Percentiles rank a stretch among this genome's conserved stretches.
These are phyloP conservation scores for Coniochaeta sp. DNA, from an alignment of 2,329 filamentous ascomycete genomes.

Conservation along the genomic window DNA sequence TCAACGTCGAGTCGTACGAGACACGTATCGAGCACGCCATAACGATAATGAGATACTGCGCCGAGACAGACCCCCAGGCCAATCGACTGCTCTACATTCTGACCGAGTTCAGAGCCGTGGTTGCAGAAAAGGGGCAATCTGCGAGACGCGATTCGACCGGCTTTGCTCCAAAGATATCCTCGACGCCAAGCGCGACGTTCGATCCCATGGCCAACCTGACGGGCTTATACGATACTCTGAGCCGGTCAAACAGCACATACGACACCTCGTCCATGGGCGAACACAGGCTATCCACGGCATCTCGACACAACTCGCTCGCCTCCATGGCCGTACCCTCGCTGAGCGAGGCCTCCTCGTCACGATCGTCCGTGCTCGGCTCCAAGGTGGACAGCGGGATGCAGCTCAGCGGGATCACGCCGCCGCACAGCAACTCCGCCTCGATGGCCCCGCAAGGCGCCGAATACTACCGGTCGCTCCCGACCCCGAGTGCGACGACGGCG, in stretches of 20 bases:
- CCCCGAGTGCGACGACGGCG: constrained; percentile 7
- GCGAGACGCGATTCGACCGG: constrained; percentile 8
- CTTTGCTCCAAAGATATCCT: constrained; percentile 10
- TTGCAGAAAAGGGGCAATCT: constrained; percentile 17
- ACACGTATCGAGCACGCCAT: constrained; percentile 34
- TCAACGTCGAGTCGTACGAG: constrained; percentile 27
- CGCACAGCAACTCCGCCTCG: neutral
- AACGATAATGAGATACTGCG: constrained; percentile 41
- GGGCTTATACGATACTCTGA: neutral
- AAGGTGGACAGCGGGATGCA: neutral
- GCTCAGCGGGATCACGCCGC: neutral
- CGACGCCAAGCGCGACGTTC: constrained; percentile 12
- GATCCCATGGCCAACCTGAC: constrained; percentile 1
- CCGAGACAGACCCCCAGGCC: constrained; percentile 40
- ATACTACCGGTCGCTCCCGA: constrained; percentile 1
- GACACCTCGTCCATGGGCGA: neutral
- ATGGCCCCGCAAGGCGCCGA: neutral
- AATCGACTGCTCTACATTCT: constrained; percentile 42
- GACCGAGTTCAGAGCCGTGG: constrained; percentile 36
- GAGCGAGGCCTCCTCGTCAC: neutral
- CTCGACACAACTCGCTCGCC: neutral
- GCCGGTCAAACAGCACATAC: neutral
- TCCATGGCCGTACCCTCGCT: neutral
- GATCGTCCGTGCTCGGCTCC: neutral
- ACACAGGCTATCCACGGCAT: neutral